phyloP scores from a whole-genome alignment of 305 asterid species.

The Fraxinus sp. region DNA sequence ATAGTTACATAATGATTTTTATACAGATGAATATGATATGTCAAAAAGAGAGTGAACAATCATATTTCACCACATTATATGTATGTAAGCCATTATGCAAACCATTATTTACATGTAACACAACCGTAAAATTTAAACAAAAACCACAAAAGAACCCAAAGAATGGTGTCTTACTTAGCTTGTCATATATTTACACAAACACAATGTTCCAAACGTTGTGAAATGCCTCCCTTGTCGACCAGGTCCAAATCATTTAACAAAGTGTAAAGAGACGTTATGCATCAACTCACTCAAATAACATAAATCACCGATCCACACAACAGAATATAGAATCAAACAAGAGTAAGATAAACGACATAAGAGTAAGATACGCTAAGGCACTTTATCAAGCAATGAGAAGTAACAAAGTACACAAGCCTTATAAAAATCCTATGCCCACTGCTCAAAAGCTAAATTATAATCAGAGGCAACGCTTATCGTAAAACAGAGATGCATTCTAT shows the following conservation, averaged over 20 bases:
- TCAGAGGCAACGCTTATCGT: not conserved
- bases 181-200: not conserved
- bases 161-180: not conserved
- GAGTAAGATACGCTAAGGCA: not conserved
- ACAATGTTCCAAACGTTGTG: not conserved
- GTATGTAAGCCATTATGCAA: too few species aligned
- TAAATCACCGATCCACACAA: not conserved
- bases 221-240: not conserved
- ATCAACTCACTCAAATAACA: not conserved
- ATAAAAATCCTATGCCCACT: not conserved
- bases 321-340: too few species aligned
- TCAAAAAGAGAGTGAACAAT: too few species aligned
- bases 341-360: not conserved
- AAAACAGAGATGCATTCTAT: not conserved
- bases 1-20: too few species aligned
- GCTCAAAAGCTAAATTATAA: not conserved
- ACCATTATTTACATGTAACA: too few species aligned
- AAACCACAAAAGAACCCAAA: not conserved
- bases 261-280: not conserved
- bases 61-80: too few species aligned
- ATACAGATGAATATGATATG: too few species aligned
- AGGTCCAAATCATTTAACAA: not conserved
- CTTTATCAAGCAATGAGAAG: not conserved
- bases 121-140: too few species aligned
- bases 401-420: not conserved